Conservation (phyloP, 306 rosid genomes). For the Datisca glomerata region DNA sequence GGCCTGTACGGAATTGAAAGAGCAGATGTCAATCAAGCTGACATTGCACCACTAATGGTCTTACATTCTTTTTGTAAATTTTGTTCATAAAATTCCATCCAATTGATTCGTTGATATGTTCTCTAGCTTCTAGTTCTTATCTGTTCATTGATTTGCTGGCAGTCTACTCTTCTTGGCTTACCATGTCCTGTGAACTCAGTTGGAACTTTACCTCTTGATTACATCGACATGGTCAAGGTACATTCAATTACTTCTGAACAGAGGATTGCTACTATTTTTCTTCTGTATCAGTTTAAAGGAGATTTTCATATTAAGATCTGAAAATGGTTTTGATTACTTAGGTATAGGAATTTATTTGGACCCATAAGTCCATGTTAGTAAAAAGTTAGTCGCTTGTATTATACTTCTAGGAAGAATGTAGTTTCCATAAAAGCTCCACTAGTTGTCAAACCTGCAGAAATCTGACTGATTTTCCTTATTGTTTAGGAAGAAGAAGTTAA, state of each 20-base stretch:
- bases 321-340: no score
- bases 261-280: background rate
- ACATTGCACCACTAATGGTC: constrained; percentile 89
- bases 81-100: constrained; percentile 4
- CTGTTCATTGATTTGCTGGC: constrained; percentile 22
- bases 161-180: constrained; percentile 80
- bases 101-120: background rate
- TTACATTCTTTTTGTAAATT: constrained; percentile 8
- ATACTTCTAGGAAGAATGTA: no score
- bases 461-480: no score
- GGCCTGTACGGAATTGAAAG: constrained; percentile 71
- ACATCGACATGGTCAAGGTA: constrained; percentile 61
- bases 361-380: no score
- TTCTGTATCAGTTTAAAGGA: background rate
- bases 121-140: constrained; percentile 22
- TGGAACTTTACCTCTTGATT: constrained; percentile 75
- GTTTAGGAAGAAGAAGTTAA: constrained; percentile 69
- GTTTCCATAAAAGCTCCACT: no score
- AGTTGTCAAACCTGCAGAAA: no score
- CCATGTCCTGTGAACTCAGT: constrained; percentile 86
- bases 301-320: no score
- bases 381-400: no score
- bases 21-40: constrained; percentile 94
- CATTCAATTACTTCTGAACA: constrained; percentile 13
- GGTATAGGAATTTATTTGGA: no score